Percentiles rank a stretch among this genome's conserved stretches.
These are phyloP conservation scores for Euphorbia peplus DNA, from an alignment of 345 rosid species.

Conservation along the genomic window DNA sequence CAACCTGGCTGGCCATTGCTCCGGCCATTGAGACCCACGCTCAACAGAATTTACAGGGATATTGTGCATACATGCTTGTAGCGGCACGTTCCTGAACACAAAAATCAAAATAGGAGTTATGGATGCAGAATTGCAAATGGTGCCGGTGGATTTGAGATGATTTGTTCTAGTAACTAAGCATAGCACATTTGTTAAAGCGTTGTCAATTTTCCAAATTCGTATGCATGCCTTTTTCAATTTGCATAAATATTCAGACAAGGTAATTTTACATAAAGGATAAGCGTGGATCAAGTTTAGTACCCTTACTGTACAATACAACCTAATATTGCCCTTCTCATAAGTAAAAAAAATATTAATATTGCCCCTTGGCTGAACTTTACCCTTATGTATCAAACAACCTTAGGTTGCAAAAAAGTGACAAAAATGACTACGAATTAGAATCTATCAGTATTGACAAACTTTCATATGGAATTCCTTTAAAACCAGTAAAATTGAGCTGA, in stretches of 20 bases:
- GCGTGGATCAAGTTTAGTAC: not conserved
- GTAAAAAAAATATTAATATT: too few relatives aligned
- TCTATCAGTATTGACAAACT: not conserved
- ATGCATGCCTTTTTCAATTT: not conserved
- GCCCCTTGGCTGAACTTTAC: not conserved
- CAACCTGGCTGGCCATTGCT: constrained; percentile 86
- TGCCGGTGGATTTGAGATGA: not conserved
- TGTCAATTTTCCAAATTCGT: not conserved
- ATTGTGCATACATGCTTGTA: constrained; percentile 90
- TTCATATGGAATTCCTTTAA: not conserved
- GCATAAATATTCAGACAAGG: not conserved
- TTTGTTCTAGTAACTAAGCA: not conserved
- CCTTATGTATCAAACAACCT: too few relatives aligned
- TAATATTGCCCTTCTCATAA: not conserved
- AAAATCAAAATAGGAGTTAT: constrained; percentile 15
- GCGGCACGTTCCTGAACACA: constrained; percentile 67
- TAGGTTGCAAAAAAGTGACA: too few relatives aligned
- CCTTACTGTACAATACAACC: not conserved
- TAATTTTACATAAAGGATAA: not conserved
- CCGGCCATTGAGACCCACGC: constrained; percentile 94
- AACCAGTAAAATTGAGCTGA: not conserved
- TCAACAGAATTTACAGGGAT: constrained; percentile 52
- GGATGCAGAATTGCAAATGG: not conserved
- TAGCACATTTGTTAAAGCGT: too few relatives aligned
- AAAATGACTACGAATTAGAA: not conserved